Conservation (phyloP, 202 grass and related monocot genomes). For the Elaeis oleifera region DNA sequence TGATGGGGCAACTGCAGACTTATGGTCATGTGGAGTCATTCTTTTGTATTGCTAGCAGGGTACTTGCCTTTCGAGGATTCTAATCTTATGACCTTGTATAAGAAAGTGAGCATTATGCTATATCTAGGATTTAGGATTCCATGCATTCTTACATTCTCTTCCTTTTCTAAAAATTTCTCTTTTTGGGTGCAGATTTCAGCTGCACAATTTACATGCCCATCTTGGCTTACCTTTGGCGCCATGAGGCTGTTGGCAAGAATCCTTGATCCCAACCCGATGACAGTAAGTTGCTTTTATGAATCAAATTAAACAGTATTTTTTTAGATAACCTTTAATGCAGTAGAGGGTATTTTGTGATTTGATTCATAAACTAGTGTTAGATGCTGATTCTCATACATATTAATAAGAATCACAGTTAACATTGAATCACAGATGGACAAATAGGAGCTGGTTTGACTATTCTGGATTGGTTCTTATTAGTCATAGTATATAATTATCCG, state of each 20-base stretch:
- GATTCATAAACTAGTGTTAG: too few species aligned
- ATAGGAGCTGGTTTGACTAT: too few species aligned
- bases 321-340: too few species aligned
- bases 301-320: too few species aligned
- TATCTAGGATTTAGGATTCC: not conserved
- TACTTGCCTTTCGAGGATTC: constrained; percentile 7
- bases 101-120: not conserved
- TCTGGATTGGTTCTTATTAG: too few species aligned
- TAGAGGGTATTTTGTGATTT: too few species aligned
- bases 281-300: not conserved
- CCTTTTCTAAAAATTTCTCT: not conserved
- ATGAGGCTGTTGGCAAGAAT: constrained; percentile 2
- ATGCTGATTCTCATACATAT: too few species aligned
- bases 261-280: not conserved
- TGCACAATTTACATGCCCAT: constrained; percentile 1
- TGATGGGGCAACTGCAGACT: constrained; percentile 3
- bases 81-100: constrained; percentile 4
- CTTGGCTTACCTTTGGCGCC: constrained; percentile 3
- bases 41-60: not conserved
- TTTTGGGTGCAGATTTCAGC: not conserved
- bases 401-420: too few species aligned
- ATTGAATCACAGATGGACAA: too few species aligned
- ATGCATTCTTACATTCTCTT: not conserved
- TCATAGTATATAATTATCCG: too few species aligned
- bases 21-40: constrained; percentile 9